A percentile compares a stretch with the other conserved stretches of the same genome.
Evolutionary conservation across 2,329 filamentous ascomycete genomes (phyloP).

Genomic region (Claviceps digitariae): DNA sequence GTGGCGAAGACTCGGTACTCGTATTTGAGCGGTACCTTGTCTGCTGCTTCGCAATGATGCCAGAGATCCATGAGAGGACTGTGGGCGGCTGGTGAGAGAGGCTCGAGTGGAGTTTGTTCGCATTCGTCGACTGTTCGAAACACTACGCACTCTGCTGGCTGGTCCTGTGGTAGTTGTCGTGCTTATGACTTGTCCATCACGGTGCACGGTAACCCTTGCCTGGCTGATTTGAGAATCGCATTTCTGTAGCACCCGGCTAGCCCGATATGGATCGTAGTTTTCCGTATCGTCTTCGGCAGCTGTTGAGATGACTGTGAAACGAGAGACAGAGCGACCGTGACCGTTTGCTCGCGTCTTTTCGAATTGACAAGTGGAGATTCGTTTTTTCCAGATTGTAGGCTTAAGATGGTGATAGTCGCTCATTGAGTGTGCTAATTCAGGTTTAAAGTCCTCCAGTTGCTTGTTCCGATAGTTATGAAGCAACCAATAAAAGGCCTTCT

Average conservation of each 20-base stretch:
- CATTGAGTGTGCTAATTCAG: slow-evolving; percentile 65
- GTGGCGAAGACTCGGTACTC: slow-evolving; percentile 29
- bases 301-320: slow-evolving; percentile 53
- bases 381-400: slow-evolving; percentile 42
- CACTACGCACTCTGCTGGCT: slow-evolving; percentile 20
- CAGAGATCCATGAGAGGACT: slow-evolving; percentile 29
- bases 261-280: slow-evolving; percentile 77
- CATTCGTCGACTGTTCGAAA: slow-evolving; percentile 20
- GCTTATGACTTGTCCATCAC: slow-evolving; percentile 24
- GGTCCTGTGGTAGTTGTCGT: slow-evolving; percentile 13
- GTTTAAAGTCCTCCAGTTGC: slow-evolving; percentile 76
- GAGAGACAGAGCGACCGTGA: slow-evolving; percentile 40
- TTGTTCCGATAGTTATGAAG: slow-evolving; percentile 71
- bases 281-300: slow-evolving; percentile 36
- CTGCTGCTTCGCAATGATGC: slow-evolving; percentile 35
- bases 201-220: slow-evolving; percentile 56
- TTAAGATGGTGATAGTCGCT: slow-evolving; percentile 82
- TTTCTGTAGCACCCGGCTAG: slow-evolving; percentile 39
- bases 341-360: slow-evolving; percentile 30
- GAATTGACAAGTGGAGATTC: slow-evolving; percentile 49
- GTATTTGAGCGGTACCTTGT: slow-evolving; percentile 28
- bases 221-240: slow-evolving; percentile 39
- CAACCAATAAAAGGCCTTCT: slow-evolving; percentile 86
- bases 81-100: slow-evolving; percentile 16
- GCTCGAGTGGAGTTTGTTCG: slow-evolving; percentile 17